Base-by-base conservation (phyloP, 2,329 filamentous ascomycete species). In the Hawksworthiomyces lignivorus region DNA sequence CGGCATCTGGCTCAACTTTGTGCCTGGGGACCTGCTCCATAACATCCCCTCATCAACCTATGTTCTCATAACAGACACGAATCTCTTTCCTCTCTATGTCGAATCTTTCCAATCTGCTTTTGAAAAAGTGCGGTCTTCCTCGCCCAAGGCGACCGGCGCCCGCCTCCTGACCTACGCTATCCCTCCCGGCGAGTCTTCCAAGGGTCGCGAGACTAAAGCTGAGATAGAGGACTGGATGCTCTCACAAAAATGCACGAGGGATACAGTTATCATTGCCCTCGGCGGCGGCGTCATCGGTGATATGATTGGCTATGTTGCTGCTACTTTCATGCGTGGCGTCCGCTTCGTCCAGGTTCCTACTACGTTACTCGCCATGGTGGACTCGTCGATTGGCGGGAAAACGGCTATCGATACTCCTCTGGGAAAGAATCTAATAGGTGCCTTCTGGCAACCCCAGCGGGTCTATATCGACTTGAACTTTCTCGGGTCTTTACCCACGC, bases 161-260 rank as follows among this genome's bases (percentile, higher is more conserved):
- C 81, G 89, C 31, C 77, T 98, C 21, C 77, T 98, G 49, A 84
- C 84, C 36, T 92, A 95, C 62, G 73, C 80, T 52, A 88, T 95
- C 46, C 81, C 88, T 3, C 92, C 92, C 0, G 92, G 92, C 46
- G 92, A 98, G 68, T 86, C 80, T 46, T 95, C 89, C 40, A 98
- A 98, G 65, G 87, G 86, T 52, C 79, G 92, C 50, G 82, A 88
- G 60, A 96, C 89, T 39, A 97, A 97, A 65, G 89, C 84, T 34
- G 84, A 90, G 54, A 89, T 98, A 40, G 92, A 98, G 62, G 92
- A 98, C 63, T 98, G 92, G 92, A 83, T 98, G 77, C 72, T 97
- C 76, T 77, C 80, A 52, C 80, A 95, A 55, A 81, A 83, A 82
- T 98, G 92, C 67, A 94, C 89, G 20, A 76, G 92, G 52, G 92